Evolutionary conservation across 2,329 filamentous ascomycete genomes (phyloP).

Genomic region (Ophiostoma fasciatum): DNA sequence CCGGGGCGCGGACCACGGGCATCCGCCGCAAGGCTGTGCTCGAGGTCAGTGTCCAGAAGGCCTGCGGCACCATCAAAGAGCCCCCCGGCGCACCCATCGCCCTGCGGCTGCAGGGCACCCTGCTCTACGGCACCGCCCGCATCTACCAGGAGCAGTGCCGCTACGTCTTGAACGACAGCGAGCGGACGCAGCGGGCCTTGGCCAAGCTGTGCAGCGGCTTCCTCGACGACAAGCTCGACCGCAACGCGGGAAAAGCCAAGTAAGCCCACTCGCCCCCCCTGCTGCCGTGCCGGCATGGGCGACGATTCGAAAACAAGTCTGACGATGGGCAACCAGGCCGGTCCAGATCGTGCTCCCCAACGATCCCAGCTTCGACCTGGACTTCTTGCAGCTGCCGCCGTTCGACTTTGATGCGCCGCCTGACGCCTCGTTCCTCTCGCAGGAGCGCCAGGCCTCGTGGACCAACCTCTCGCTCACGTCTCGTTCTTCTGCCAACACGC

Average conservation of each 20-base stretch:
- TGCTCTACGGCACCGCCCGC: slow-evolving; percentile 72
- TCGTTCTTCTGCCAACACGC: slow-evolving; percentile 19
- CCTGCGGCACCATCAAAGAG: slow-evolving; percentile 76
- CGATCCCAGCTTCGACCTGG: slow-evolving; percentile 64
- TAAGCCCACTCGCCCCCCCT: slow-evolving; percentile 33
- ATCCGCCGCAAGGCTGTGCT: slow-evolving; percentile 77
- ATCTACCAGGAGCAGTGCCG: slow-evolving; percentile 79
- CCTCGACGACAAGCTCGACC: slow-evolving; percentile 49
- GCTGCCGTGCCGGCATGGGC: too few species aligned
- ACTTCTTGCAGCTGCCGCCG: slow-evolving; percentile 31
- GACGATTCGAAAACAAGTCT: too few species aligned
- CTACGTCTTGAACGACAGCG: slow-evolving; percentile 71
- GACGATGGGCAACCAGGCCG: too few species aligned
- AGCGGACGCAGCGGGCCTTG: slow-evolving; percentile 43
- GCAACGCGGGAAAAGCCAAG: slow-evolving; percentile 57
- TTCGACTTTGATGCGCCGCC: slow-evolving; percentile 29
- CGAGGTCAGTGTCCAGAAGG: slow-evolving; percentile 71
- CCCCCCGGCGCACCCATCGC: slow-evolving; percentile 71
- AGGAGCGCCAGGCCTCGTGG: slow-evolving; percentile 10
- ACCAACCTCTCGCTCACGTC: slow-evolving; percentile 10
- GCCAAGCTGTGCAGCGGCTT: slow-evolving; percentile 57
- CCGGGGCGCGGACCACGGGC: slow-evolving; percentile 53
- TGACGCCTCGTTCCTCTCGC: slow-evolving; percentile 15
- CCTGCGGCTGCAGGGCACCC: slow-evolving; percentile 72
- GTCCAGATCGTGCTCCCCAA: slow-evolving; percentile 66